A percentile compares a stretch with the other conserved stretches of the same genome.
Conservation (phyloP, 1,284 basidiomycete species). For the Cutaneotrichosporon curvatum region DNA sequence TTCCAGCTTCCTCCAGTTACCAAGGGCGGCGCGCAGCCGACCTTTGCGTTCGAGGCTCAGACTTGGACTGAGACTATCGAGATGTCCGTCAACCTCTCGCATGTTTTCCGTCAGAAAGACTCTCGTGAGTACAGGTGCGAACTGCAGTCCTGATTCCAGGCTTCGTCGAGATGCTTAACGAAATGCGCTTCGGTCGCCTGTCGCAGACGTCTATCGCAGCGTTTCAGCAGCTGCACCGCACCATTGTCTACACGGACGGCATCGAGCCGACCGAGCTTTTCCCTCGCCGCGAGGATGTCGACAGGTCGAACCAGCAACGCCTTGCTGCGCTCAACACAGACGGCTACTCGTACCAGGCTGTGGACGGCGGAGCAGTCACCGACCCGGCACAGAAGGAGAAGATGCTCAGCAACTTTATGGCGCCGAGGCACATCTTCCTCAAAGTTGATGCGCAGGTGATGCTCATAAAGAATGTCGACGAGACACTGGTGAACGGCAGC, state of each 20-base stretch:
- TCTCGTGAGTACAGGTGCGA: slow-evolving; percentile 38
- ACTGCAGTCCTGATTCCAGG: slow-evolving; percentile 46
- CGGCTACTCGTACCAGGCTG: slow-evolving; percentile 50
- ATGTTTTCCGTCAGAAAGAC: slow-evolving; percentile 70
- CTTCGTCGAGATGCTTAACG: slow-evolving; percentile 84
- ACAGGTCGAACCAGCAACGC: slow-evolving; percentile 62
- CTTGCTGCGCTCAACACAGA: slow-evolving; percentile 50
- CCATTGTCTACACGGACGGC: slow-evolving; percentile 56
- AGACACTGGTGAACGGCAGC: slow-evolving; percentile 73
- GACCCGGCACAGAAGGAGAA: slow-evolving; percentile 56
- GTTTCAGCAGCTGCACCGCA: slow-evolving; percentile 59
- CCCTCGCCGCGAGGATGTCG: slow-evolving; percentile 76
- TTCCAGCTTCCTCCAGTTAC: slow-evolving; percentile 92
- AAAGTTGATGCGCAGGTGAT: slow-evolving; percentile 59
- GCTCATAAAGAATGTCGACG: slow-evolving; percentile 71
- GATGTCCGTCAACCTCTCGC: slow-evolving; percentile 74
- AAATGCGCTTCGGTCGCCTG: slow-evolving; percentile 76
- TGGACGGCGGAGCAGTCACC: slow-evolving; percentile 54
- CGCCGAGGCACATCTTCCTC: slow-evolving; percentile 54
- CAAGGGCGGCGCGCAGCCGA: slow-evolving; percentile 49
- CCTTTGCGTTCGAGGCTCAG: slow-evolving; percentile 83
- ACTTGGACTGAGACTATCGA: slow-evolving; percentile 72
- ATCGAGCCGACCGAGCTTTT: slow-evolving; percentile 78
- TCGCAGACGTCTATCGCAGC: slow-evolving; percentile 53
- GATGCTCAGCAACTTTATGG: slow-evolving; percentile 67